These are phyloP conservation scores for Hanseniaspora pseudoguilliermondii DNA, from an alignment of 805 yeast genomes.

Conservation along the genomic window DNA sequence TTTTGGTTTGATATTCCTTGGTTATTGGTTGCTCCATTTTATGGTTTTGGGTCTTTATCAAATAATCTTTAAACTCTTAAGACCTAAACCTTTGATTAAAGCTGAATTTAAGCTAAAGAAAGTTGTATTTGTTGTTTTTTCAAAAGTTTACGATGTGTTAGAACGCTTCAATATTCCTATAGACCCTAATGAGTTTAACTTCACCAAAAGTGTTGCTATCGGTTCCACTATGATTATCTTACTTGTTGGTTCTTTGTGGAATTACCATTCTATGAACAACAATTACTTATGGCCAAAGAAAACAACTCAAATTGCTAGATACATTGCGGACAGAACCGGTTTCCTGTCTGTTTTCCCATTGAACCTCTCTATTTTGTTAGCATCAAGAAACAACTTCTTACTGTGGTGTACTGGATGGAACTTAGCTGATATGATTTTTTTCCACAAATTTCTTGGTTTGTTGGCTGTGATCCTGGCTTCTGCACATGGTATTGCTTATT, in stretches of 20 bases:
- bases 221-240: background rate
- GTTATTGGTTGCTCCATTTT: constrained; percentile 1
- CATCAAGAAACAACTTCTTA: constrained; percentile 59
- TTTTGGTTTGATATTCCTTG: constrained; percentile 3
- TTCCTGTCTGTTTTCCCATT: constrained; percentile 35
- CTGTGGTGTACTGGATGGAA: constrained; percentile 51
- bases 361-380: constrained; percentile 47
- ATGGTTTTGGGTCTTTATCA: background rate
- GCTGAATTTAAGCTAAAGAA: background rate
- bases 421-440: constrained; percentile 44
- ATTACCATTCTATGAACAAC: background rate
- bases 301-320: constrained; percentile 15
- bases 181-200: background rate
- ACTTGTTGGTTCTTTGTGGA: background rate
- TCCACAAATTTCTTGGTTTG: constrained; percentile 55
- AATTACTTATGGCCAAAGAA: constrained; percentile 12
- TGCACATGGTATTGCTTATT: constrained; percentile 4
- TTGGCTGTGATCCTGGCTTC: background rate
- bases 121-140: background rate
- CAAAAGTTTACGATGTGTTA: background rate
- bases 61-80: background rate
- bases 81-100: background rate
- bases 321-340: constrained; percentile 43
- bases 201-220: background rate
- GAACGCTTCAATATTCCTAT: background rate